Evolutionary conservation across 108 stramenopile genomes (phyloP).

Genomic region (Schizochytrium sp.): DNA sequence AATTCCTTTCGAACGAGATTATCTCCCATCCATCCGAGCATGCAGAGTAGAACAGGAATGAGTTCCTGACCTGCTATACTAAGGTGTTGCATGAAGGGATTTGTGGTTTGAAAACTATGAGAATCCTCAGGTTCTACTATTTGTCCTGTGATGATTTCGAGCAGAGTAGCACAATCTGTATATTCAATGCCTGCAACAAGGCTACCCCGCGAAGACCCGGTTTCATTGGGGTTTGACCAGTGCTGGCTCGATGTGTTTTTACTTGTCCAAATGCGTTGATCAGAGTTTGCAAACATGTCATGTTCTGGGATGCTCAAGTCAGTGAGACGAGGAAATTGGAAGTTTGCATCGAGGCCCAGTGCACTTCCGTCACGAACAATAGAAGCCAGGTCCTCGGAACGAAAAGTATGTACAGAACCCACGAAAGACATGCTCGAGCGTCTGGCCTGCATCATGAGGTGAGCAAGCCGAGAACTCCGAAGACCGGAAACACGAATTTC

Average conservation of each 20-base stretch:
- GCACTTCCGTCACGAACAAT: slow-evolving; percentile 22
- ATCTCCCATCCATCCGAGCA: slow-evolving; percentile 53
- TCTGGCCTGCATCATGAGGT: slow-evolving; percentile 3
- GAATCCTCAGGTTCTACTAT: slow-evolving; percentile 10
- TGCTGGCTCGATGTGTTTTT: neutral
- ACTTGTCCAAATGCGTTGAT: neutral
- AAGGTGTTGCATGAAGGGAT: neutral
- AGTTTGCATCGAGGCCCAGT: slow-evolving; percentile 3
- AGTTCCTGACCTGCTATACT: slow-evolving; percentile 1
- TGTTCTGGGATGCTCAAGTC: slow-evolving; percentile 44
- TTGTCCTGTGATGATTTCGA: slow-evolving; percentile 22
- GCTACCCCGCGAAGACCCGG: neutral
- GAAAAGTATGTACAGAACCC: slow-evolving; percentile 51
- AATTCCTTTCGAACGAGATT: slow-evolving; percentile 53
- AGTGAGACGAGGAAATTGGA: slow-evolving; percentile 50
- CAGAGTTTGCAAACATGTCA: neutral
- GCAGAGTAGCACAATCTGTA: slow-evolving; percentile 38
- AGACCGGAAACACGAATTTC: neutral
- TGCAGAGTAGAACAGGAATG: slow-evolving; percentile 37
- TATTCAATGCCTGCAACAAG: slow-evolving; percentile 28
- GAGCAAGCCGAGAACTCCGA: neutral
- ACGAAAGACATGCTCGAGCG: slow-evolving; percentile 57
- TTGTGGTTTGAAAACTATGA: slow-evolving; percentile 12
- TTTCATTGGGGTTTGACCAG: neutral
- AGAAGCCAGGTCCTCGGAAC: slow-evolving; percentile 18